Evolutionary conservation across 192 early-diverging fungal species (phyloP).

Genomic region (Backusella tarrabulga): DNA sequence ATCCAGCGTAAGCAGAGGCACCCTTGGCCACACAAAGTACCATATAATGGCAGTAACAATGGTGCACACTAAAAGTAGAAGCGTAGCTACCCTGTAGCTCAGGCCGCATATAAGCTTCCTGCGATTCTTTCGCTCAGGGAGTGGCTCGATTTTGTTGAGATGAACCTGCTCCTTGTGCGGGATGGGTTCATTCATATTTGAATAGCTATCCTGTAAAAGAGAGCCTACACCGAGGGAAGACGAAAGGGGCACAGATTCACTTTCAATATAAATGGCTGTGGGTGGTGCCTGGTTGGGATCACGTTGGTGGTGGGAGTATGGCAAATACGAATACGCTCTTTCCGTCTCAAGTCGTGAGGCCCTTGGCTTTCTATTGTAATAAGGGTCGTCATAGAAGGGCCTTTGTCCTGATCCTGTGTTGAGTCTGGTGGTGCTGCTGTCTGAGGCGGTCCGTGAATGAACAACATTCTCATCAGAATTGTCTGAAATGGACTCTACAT

Average conservation of each 20-base stretch:
- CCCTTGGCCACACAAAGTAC: slow-evolving; percentile 28
- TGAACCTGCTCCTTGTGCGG: neutral
- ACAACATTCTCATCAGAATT: neutral
- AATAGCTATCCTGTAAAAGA: slow-evolving; percentile 2
- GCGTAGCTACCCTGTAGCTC: neutral
- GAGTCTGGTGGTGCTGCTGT: slow-evolving; percentile 11
- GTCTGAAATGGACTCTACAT: neutral
- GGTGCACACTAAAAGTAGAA: neutral
- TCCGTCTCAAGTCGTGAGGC: neutral
- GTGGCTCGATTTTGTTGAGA: neutral
- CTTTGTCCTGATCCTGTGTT: neutral
- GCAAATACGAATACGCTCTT: slow-evolving; percentile 18
- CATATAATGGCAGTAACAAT: slow-evolving; percentile 10
- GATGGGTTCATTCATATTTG: neutral
- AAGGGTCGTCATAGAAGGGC: neutral
- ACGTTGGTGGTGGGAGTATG: slow-evolving; percentile 19
- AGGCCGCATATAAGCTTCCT: slow-evolving; percentile 2
- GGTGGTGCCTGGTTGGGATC: slow-evolving; percentile 7
- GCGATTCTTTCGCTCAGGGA: slow-evolving; percentile 4
- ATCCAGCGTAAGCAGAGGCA: neutral
- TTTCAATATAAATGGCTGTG: slow-evolving; percentile 13
- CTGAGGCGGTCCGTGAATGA: slow-evolving; percentile 1
- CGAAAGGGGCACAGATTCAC: neutral
- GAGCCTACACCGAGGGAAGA: neutral
- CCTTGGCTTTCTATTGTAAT: neutral